Base-by-base conservation (phyloP, 495 filamentous ascomycete genomes). In the Cercophora newfieldiana region DNA sequence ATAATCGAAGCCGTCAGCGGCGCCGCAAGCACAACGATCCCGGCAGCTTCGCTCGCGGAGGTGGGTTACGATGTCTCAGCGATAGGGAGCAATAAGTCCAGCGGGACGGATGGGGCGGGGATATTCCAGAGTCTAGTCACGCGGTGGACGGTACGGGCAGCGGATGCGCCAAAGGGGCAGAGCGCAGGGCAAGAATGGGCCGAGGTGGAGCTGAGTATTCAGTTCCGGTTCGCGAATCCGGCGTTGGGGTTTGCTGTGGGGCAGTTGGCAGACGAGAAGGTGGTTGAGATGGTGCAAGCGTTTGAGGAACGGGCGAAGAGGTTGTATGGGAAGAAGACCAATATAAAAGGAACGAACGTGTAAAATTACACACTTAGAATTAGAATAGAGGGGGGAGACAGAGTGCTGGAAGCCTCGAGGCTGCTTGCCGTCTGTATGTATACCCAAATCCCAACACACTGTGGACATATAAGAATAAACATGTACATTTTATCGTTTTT, bases 231-330 rank as follows among this genome's bases (percentile, higher is more conserved):
- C 75, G 81, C 85, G 68, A 97, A 92, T 80, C 90, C 93, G 59
- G 74, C 94, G 68, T 93, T 97, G 83, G 88, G 85, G 63, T 86
- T 87, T 24, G 77, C 97, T 69, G 94, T 92, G 77, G 80, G 87
- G 59, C 89, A 89, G 26, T 85, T 94, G 51, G 91, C 91, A 71
- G 91, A 91, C 49, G 91, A 90, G 78, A 89, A 97, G 71, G 94
- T 91, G 25, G 86, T 84, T 12, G 80, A 90, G 59, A 95, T 99
- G 94, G 89, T 99, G 71, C 87, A 90, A 79, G 95, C 95, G 29
- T 99, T 98, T 83, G 93, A 97, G 82, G 84, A 83, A 80, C 82
- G 91, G 73, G 91, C 91, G 48, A 80, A 81, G 78, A 80, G 84
- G 69, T 55, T 89, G 28, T 75, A 89, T 68, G 83, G 70, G 10